Conservation (phyloP, 495 filamentous ascomycete species). For the Penicillium egyptiacum region DNA sequence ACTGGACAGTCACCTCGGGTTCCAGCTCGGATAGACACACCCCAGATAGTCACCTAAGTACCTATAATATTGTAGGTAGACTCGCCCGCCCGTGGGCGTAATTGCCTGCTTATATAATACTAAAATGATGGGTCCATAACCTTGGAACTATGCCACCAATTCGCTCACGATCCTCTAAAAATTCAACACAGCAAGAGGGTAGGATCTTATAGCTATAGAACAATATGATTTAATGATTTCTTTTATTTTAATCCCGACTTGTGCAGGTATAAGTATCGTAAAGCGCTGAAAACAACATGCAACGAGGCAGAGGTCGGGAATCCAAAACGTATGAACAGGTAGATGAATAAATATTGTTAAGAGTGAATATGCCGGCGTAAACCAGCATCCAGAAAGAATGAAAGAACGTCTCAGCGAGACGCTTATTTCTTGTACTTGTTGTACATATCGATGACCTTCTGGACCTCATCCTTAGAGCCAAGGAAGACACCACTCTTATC, state of each 20-base stretch:
- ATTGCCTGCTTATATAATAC: too few species aligned
- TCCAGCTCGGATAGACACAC: too few species aligned
- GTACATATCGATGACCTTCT: constrained; percentile 79
- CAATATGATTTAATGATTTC: neutral
- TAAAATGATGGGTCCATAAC: too few species aligned
- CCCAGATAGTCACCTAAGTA: too few species aligned
- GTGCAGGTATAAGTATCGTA: constrained; percentile 10
- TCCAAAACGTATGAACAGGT: neutral
- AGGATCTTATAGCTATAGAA: too few species aligned
- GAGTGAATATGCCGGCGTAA: neutral
- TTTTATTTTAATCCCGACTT: constrained; percentile 5
- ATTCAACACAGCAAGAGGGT: too few species aligned
- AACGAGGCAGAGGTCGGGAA: neutral
- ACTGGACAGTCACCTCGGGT: too few species aligned
- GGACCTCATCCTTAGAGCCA: constrained; percentile 90
- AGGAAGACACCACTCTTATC: constrained; percentile 95
- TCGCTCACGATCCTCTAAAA: too few species aligned
- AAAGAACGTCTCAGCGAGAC: neutral
- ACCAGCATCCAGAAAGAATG: constrained; percentile 1
- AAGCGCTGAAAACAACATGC: constrained; percentile 10
- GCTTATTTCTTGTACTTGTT: constrained; percentile 46
- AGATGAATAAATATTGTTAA: neutral
- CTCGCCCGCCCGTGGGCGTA: too few species aligned
- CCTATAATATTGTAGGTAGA: too few species aligned
- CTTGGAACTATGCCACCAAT: too few species aligned